Evolutionary conservation across 83 land plant species (phyloP).

Genomic region (Picea abies): DNA sequence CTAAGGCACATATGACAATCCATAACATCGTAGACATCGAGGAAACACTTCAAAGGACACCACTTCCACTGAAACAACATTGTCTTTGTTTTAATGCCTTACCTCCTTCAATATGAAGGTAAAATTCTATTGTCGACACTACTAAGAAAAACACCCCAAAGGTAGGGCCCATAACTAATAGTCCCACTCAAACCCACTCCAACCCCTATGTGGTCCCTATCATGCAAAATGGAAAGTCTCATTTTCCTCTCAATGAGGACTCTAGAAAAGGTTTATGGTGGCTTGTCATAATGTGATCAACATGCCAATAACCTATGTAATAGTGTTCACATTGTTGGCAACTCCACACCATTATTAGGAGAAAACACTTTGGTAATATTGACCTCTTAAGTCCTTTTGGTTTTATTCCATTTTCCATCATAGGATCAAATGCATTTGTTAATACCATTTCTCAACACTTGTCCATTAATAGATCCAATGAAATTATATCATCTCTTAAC

Average conservation of each 20-base stretch:
- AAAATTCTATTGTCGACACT: conserved; percentile 32
- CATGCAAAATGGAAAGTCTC: conserved; percentile 32
- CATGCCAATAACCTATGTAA: conserved; percentile 58
- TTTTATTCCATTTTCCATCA: conserved; percentile 43
- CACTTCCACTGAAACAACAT: neutral
- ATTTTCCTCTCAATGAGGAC: conserved; percentile 35
- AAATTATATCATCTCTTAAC: too few relatives aligned
- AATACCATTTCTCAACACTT: too few relatives aligned
- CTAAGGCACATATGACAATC: too few relatives aligned
- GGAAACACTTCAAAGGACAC: too few relatives aligned
- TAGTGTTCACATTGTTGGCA: conserved; percentile 57
- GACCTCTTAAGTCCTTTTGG: conserved; percentile 40
- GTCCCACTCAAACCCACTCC: conserved; percentile 50
- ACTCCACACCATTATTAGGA: conserved; percentile 73
- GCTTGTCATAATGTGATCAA: conserved; percentile 36
- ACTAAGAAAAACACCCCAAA: conserved; percentile 74
- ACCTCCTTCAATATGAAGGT: conserved; percentile 59
- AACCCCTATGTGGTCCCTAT: conserved; percentile 39
- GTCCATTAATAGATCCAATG: too few relatives aligned
- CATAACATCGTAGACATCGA: too few relatives aligned
- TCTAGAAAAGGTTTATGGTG: conserved; percentile 47
- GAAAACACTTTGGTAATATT: conserved; percentile 64
- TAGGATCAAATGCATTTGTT: conserved; percentile 36
- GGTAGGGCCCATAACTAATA: conserved; percentile 38
- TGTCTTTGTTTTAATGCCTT: conserved; percentile 49